These are phyloP conservation scores for Cymbopogon flexuosus DNA, from an alignment of 202 grass and related monocot species.

Conservation along the genomic window DNA sequence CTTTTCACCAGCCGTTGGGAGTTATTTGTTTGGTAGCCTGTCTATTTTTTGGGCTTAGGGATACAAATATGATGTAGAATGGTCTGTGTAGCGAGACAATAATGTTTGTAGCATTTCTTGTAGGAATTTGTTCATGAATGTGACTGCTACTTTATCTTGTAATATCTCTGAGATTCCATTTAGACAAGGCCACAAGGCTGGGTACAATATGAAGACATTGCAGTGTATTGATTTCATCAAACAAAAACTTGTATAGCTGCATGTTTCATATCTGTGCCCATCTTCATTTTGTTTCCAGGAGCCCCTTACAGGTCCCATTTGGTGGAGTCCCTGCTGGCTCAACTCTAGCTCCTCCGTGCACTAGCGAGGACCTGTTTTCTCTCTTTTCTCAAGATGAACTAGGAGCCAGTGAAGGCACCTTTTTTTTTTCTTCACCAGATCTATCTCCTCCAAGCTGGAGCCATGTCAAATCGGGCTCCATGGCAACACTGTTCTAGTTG, in stretches of 20 bases:
- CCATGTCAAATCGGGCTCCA: neutral
- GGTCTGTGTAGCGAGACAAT: neutral
- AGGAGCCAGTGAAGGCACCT: neutral
- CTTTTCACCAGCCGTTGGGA: neutral
- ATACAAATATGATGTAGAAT: neutral
- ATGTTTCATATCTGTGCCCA: neutral
- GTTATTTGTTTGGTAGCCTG: neutral
- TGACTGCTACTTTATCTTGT: neutral
- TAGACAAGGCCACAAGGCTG: neutral
- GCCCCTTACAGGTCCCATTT: neutral
- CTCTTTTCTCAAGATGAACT: neutral
- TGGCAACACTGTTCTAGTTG: neutral
- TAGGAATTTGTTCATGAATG: neutral
- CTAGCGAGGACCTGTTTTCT: neutral
- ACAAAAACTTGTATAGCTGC: neutral
- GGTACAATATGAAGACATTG: neutral
- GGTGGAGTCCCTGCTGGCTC: too few relatives aligned
- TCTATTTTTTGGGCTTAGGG: neutral
- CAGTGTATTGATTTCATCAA: neutral
- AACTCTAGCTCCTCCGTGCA: too few relatives aligned
- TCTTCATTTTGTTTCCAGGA: neutral
- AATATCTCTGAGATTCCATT: neutral
- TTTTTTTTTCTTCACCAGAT: too few relatives aligned
- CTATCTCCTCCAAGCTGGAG: neutral
- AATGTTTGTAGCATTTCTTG: neutral